These are phyloP conservation scores for Breynia disticha DNA, from an alignment of 441 rosid genomes.

Conservation along the genomic window DNA sequence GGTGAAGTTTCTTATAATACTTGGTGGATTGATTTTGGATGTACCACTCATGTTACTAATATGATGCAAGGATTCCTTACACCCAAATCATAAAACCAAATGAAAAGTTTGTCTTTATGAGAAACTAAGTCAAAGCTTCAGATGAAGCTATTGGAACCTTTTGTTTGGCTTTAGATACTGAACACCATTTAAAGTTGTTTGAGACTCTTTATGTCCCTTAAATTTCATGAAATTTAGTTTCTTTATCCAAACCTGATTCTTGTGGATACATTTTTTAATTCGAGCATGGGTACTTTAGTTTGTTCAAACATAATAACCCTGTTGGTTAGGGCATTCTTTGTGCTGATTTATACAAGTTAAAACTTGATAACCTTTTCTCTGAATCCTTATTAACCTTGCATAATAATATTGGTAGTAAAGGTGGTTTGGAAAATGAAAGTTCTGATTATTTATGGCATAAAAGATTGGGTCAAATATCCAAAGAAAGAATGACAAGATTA, in stretches of 20 bases:
- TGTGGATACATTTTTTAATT: conserved; percentile 2
- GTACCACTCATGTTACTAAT: conserved; percentile 1
- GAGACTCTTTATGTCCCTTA: conserved; percentile 9
- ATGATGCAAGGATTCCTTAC: conserved; percentile 5
- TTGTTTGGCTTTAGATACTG: conserved; percentile 2
- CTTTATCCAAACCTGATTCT: conserved; percentile 9
- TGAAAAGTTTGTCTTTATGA: not conserved
- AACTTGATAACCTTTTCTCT: conserved; percentile 1
- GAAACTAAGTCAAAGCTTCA: not conserved
- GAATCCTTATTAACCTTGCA: not conserved
- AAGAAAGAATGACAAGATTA: conserved; percentile 5
- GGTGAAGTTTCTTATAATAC: conserved; percentile 1
- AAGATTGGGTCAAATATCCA: conserved; percentile 7
- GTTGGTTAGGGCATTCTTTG: conserved; percentile 2
- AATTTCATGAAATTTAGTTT: too few species aligned
- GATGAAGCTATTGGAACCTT: conserved; percentile 8
- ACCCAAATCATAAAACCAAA: not conserved
- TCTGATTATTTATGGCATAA: conserved; percentile 4
- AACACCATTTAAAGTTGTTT: conserved; percentile 2
- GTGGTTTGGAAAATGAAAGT: not conserved
- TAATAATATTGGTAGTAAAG: conserved; percentile 1
- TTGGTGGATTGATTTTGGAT: conserved; percentile 5
- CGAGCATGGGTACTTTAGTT: conserved; percentile 1
- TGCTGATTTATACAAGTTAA: conserved; percentile 2
- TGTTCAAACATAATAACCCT: not conserved